Percentiles rank a stretch among this genome's conserved stretches.
These are phyloP conservation scores for Penicillium nucicola DNA, from an alignment of 495 filamentous ascomycete genomes.

Conservation along the genomic window DNA sequence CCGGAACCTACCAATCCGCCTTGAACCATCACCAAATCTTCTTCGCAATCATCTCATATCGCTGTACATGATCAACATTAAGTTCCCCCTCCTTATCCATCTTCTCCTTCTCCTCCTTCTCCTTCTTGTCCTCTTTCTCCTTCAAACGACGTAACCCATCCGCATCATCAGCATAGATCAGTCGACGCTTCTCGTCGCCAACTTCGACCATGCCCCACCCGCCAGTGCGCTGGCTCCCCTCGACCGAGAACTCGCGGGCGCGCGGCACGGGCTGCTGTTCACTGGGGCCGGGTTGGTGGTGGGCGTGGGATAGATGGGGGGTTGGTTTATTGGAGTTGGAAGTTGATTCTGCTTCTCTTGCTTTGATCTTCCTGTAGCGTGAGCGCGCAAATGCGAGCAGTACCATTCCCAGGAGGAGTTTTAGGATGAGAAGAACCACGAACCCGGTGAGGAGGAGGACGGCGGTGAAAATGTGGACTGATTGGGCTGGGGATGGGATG, in stretches of 20 bases:
- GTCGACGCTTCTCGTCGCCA: constrained; percentile 77
- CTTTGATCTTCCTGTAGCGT: constrained; percentile 78
- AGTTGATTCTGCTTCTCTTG: constrained; percentile 51
- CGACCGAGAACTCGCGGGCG: constrained; percentile 53
- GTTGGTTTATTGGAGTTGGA: constrained; percentile 1
- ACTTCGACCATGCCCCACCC: constrained; percentile 84
- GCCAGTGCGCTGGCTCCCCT: constrained; percentile 70
- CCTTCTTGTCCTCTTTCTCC: constrained; percentile 66
- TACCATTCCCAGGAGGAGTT: constrained; percentile 80
- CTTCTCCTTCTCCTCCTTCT: constrained; percentile 63
- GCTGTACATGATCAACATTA: constrained; percentile 63
- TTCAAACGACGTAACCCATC: constrained; percentile 64
- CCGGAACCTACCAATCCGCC: neutral
- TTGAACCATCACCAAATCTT: constrained; percentile 69
- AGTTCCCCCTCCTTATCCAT: constrained; percentile 54
- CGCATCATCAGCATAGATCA: constrained; percentile 84
- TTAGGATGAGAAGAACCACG: constrained; percentile 71
- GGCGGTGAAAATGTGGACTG: constrained; percentile 57
- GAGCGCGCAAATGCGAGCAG: constrained; percentile 71
- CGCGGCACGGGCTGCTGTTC: constrained; percentile 9
- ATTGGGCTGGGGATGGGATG: constrained; percentile 44
- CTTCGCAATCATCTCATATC: constrained; percentile 94
- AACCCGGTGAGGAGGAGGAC: constrained; percentile 75
- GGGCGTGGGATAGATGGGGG: constrained; percentile 2
- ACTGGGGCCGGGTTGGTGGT: neutral